Percentiles rank a stretch among this genome's conserved stretches.
Conservation (phyloP, 2,329 filamentous ascomycete genomes). For the Epichloe baconii region DNA sequence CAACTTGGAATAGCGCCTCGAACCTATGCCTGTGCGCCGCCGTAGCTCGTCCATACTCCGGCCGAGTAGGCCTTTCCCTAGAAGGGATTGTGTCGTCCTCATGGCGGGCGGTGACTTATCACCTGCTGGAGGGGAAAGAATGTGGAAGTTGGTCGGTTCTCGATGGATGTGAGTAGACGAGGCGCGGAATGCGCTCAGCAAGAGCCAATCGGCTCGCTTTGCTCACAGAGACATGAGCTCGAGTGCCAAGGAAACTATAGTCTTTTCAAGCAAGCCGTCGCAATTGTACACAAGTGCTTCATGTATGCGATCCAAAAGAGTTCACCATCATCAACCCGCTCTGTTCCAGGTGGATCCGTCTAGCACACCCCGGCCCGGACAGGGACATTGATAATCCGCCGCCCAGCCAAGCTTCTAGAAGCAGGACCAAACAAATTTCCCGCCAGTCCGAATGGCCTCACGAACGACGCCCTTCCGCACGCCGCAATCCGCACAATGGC, state of each 20-base stretch:
- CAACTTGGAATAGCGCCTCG: not conserved
- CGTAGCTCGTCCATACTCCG: constrained; percentile 49
- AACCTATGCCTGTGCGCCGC: constrained; percentile 42
- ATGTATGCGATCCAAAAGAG: too few species aligned
- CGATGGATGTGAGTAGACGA: not conserved
- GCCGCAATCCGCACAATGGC: constrained; percentile 4
- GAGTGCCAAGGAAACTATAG: too few species aligned
- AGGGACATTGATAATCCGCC: too few species aligned
- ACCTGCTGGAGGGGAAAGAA: not conserved
- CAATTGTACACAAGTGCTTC: too few species aligned
- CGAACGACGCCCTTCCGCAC: constrained; percentile 10
- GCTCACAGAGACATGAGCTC: constrained; percentile 2
- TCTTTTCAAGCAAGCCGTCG: too few species aligned
- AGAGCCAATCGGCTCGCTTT: constrained; percentile 19
- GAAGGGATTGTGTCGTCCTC: constrained; percentile 30
- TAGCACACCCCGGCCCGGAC: too few species aligned
- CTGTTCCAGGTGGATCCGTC: too few species aligned
- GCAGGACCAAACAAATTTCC: too few species aligned
- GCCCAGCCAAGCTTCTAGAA: too few species aligned
- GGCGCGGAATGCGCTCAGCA: not conserved
- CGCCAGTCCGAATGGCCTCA: too few species aligned
- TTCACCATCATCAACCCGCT: too few species aligned
- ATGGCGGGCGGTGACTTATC: constrained; percentile 21
- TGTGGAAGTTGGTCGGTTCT: not conserved
- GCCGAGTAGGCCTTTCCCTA: constrained; percentile 41